Conservation (phyloP, 2,329 filamentous ascomycete species). For the Paracoccidioides lutzii region DNA sequence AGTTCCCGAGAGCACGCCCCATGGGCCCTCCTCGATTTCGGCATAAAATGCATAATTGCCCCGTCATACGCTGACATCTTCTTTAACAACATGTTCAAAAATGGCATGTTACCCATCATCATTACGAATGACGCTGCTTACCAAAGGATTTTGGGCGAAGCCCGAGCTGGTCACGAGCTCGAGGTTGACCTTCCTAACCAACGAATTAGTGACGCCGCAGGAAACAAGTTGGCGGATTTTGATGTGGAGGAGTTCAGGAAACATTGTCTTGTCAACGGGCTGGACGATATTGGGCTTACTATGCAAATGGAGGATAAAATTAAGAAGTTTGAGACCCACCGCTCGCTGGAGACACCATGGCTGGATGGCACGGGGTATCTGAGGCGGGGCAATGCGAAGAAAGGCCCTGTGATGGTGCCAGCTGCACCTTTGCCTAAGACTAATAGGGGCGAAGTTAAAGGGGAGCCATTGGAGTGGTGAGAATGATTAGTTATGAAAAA, state of each 20-base stretch:
- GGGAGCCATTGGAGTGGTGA: slow-evolving; percentile 83
- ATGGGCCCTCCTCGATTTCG: slow-evolving; percentile 93
- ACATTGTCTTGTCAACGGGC: slow-evolving; percentile 82
- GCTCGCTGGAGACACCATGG: slow-evolving; percentile 74
- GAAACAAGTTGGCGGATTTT: slow-evolving; percentile 63
- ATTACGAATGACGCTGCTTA: slow-evolving; percentile 57
- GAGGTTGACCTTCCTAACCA: slow-evolving; percentile 84
- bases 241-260: slow-evolving; percentile 89
- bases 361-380: slow-evolving; percentile 78
- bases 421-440: slow-evolving; percentile 69
- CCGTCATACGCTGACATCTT: slow-evolving; percentile 86
- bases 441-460: slow-evolving; percentile 71
- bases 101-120: slow-evolving; percentile 85
- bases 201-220: slow-evolving; percentile 61
- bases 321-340: slow-evolving; percentile 62
- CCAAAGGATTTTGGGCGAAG: slow-evolving; percentile 60
- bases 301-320: slow-evolving; percentile 91
- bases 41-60: slow-evolving; percentile 86
- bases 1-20: slow-evolving; percentile 88
- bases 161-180: slow-evolving; percentile 65
- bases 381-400: slow-evolving; percentile 25
- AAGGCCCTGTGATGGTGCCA: slow-evolving; percentile 48
- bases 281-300: slow-evolving; percentile 91
- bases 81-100: slow-evolving; percentile 99
- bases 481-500: background rate